Percentiles rank a stretch among this genome's conserved stretches.
Evolutionary conservation across 352 stramenopile genomes (phyloP).

Genomic region (Pythium sukuiense): DNA sequence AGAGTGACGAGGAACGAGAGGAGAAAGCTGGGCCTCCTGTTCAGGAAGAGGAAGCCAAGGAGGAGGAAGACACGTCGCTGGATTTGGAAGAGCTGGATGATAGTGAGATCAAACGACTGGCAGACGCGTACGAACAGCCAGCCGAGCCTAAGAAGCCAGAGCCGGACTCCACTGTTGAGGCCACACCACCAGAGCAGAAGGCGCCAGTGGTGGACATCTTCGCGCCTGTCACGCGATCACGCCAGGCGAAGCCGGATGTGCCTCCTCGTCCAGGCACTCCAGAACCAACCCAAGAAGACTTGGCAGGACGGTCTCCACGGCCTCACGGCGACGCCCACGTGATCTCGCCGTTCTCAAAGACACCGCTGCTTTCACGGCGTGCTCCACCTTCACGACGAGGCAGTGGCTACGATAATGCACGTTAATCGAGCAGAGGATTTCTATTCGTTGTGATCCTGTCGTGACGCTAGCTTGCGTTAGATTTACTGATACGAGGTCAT

Average conservation of each 20-base stretch:
- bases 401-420: slow-evolving; percentile 61
- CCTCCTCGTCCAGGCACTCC: slow-evolving; percentile 19
- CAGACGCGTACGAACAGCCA: slow-evolving; percentile 60
- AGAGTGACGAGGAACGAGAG: slow-evolving; percentile 8
- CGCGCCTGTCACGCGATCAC: neutral
- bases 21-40: neutral
- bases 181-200: neutral
- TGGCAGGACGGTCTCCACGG: slow-evolving; percentile 40
- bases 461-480: neutral
- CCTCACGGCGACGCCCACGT: slow-evolving; percentile 32
- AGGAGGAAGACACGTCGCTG: neutral
- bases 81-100: slow-evolving; percentile 31
- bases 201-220: slow-evolving; percentile 4
- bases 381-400: slow-evolving; percentile 34
- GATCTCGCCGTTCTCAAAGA: slow-evolving; percentile 73
- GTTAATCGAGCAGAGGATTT: slow-evolving; percentile 25
- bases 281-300: slow-evolving; percentile 22
- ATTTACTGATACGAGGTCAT: neutral
- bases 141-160: slow-evolving; percentile 9
- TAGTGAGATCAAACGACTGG: slow-evolving; percentile 51
- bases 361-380: slow-evolving; percentile 55
- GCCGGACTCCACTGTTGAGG: neutral
- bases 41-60: slow-evolving; percentile 9
- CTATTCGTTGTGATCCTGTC: slow-evolving; percentile 8
- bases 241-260: neutral